phyloP scores from a whole-genome alignment of 1,139 yeast species.

The Debaryomyces sp. region DNA sequence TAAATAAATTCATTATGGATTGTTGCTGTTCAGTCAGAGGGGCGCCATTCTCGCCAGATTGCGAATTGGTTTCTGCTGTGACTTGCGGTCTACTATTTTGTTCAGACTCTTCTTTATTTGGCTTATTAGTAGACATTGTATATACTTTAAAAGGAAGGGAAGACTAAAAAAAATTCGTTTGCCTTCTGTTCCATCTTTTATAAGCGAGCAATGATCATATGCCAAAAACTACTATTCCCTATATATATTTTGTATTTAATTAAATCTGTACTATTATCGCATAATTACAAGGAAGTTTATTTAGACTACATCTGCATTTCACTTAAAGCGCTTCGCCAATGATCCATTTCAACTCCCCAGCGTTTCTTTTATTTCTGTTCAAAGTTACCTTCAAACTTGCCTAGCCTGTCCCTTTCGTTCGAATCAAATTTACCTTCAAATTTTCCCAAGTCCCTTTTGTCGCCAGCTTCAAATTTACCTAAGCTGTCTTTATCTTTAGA shows the following conservation, averaged over 20 bases:
- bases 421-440: conserved; percentile 15
- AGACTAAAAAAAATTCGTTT: neutral
- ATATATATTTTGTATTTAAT: neutral
- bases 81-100: neutral
- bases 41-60: conserved; percentile 5
- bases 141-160: neutral
- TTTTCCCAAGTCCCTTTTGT: conserved; percentile 13
- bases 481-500: conserved; percentile 17
- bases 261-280: neutral
- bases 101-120: neutral
- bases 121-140: neutral
- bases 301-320: neutral
- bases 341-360: neutral
- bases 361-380: neutral
- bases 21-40: conserved; percentile 24
- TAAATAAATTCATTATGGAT: conserved; percentile 15
- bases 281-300: neutral
- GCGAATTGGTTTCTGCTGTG: neutral
- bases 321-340: neutral
- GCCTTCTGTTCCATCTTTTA: neutral
- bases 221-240: neutral
- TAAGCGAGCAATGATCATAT: conserved; percentile 2
- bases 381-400: neutral
- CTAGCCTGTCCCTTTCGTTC: neutral
- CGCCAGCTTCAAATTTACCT: conserved; percentile 17